Base-by-base conservation (phyloP, 176 grass and related monocot species). In the Bromus sterilis region DNA sequence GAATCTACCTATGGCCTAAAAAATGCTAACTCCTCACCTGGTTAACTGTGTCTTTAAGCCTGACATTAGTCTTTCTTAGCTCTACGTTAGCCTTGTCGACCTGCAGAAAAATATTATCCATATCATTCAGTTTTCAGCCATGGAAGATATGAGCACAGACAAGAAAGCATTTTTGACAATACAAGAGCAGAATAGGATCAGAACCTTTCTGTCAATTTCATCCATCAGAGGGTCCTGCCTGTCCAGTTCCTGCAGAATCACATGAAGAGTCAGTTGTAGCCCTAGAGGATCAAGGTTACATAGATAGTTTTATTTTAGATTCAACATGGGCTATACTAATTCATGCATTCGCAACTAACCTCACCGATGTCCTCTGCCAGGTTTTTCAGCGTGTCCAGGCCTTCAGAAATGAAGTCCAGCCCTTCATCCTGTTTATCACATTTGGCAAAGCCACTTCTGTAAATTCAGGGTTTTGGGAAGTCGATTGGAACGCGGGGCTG, bases 351-450 rank as follows among this genome's bases (percentile, higher is more conserved):
- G 8, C 53, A n/a, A 51, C 34, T 14, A 41, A 99, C 96, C 88
- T 99, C 90, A 69, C 86, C 84, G 87, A 99, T 99, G 67, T 99
- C 93, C 51, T 81, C 79, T 21, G 96, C 96, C 63, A 99, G 88
- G 67, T 91, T 89, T 73, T 91, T 99, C 20, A 98, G 86, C 23
- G 93, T 91, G 80, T 95, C 85, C 43, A 95, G 76, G 41, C 91
- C 93, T 86, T 99, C 93, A 71, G 96, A 95, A 78, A 99, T 95
- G 74, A 91, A 29, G 49, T 95, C 77, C 75, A 99, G 58, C 35
- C 91, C 87, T 91, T 93, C 82, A 77, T 95, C 90, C 93, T 99
- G 79, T 15, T 58, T 35, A 26, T 30, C 30, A 57, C 55, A 78
- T 36, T 79, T 35, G 11, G 7, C 0, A 51, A 51, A 23, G 15